A percentile compares a stretch with the other conserved stretches of the same genome.
These are phyloP conservation scores for Coemansia sp. DNA, from an alignment of 192 early-diverging fungal species.

Conservation along the genomic window DNA sequence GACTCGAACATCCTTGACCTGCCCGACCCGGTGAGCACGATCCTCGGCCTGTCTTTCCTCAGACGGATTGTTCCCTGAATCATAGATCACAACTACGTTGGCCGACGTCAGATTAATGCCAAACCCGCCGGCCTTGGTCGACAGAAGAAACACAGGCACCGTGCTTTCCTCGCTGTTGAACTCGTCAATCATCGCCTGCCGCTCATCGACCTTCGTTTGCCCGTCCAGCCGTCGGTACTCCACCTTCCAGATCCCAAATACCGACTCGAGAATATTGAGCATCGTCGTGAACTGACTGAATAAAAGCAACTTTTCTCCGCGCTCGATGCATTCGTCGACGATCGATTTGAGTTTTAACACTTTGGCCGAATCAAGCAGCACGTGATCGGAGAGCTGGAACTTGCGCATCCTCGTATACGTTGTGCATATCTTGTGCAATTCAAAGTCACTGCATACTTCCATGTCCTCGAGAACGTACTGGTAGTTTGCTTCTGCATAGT, in stretches of 20 bases:
- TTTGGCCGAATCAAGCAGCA: conserved; percentile 78
- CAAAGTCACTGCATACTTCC: conserved; percentile 84
- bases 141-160: conserved; percentile 68
- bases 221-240: conserved; percentile 65
- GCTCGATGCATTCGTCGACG: conserved; percentile 48
- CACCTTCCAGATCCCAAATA: conserved; percentile 52
- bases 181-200: conserved; percentile 76
- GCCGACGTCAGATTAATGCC: conserved; percentile 80
- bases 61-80: conserved; percentile 87
- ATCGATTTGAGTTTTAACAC: conserved; percentile 61
- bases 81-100: conserved; percentile 75
- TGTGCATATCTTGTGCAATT: conserved; percentile 69
- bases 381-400: conserved; percentile 55
- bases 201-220: conserved; percentile 63
- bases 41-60: conserved; percentile 84
- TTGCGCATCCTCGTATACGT: conserved; percentile 36
- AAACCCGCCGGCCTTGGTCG: conserved; percentile 79
- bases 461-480: conserved; percentile 84
- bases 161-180: conserved; percentile 60
- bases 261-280: conserved; percentile 79
- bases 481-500: conserved; percentile 73
- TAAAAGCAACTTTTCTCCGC: conserved; percentile 61
- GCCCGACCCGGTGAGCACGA: conserved; percentile 85
- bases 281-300: conserved; percentile 87
- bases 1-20: conserved; percentile 76